Base-by-base conservation (phyloP, 1,284 basidiomycete genomes). In the Melampsora larici-populina region DNA sequence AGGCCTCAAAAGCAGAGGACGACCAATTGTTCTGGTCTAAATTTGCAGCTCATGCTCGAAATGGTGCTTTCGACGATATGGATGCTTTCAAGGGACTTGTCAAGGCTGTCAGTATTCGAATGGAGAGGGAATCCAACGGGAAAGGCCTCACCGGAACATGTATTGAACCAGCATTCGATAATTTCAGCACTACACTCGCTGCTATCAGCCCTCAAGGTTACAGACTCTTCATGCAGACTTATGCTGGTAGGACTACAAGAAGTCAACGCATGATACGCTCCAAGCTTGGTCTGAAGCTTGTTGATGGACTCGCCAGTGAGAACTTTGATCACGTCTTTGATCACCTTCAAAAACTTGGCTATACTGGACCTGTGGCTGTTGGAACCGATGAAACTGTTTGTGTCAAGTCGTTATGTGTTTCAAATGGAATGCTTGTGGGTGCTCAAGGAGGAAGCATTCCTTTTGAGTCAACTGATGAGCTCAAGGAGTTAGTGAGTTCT, bases 361-460 rank as follows among this genome's bases (percentile, higher is more conserved):
- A 66, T 15, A 18, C 36, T 15, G 64, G 64, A 18, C 64, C 64
- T n/a, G 18, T 66, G 13, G 64, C 64, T 17, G 26, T 66, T 1
- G 64, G 64, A 21, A 40, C 64, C n/a, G 36, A 66, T 36, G 33
- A 66, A 18, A 66, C 64, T 11, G 64, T 66, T 21, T 63, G 62
- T 26, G 26, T 63, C 1, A 63, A 63, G 36, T n/a, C 18, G 5
- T 26, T 66, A 40, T 31, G 64, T 40, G 26, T 36, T 66, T 43
- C 36, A 18, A 66, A 66, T 36, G 31, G 64, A 1, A 40, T 66
- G n/a, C 64, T 66, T 66, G 64, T 66, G 36, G 64, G 64, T 66
- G 64, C 64, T 66, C 64, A 66, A 26, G 64, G 64, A 15, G 64
- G 64, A 36, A 43, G 46, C 24, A 36, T 66, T 18, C 36, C 36